Conservation (phyloP, 805 yeast genomes). For the Saccharomycopsis oosterbeekiorum region DNA sequence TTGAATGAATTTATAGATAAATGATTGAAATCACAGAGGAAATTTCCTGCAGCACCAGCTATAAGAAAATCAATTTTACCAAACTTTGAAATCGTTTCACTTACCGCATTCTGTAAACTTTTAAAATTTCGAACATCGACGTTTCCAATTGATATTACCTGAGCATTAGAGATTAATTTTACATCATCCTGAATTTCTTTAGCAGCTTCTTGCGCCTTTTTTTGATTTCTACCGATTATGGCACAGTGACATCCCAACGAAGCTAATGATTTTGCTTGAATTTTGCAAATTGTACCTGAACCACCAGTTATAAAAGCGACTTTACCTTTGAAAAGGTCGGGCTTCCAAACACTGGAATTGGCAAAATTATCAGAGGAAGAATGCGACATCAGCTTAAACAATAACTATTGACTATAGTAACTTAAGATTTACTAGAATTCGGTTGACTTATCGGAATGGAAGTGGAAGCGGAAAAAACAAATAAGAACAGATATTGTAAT, state of each 20-base stretch:
- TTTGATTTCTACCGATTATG: conserved; percentile 67
- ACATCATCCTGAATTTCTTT: conserved; percentile 35
- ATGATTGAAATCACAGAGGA: conserved; percentile 67
- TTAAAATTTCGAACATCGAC: conserved; percentile 71
- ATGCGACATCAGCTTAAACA: too few relatives aligned
- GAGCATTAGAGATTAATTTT: conserved; percentile 17
- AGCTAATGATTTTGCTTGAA: conserved; percentile 78
- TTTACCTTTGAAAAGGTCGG: conserved; percentile 67
- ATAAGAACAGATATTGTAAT: too few relatives aligned
- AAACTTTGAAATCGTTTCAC: conserved; percentile 49
- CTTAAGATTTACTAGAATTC: too few relatives aligned
- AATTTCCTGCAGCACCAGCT: conserved; percentile 96
- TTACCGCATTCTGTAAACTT: conserved; percentile 54
- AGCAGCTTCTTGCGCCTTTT: conserved; percentile 60
- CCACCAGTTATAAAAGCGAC: conserved; percentile 93
- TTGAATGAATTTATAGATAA: conserved; percentile 81
- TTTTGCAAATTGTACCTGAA: conserved; percentile 91
- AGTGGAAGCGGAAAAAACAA: too few relatives aligned
- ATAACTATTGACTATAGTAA: too few relatives aligned
- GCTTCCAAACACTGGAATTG: conserved; percentile 30
- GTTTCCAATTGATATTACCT: conserved; percentile 58
- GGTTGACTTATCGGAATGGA: too few relatives aligned
- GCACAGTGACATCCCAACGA: conserved; percentile 80
- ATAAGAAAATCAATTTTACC: conserved; percentile 82
- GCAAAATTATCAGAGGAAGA: conserved; percentile 2